Percentiles rank a stretch among this genome's conserved stretches.
Conservation (phyloP, 2,329 filamentous ascomycete species). For the Dothideomycetes sp. region DNA sequence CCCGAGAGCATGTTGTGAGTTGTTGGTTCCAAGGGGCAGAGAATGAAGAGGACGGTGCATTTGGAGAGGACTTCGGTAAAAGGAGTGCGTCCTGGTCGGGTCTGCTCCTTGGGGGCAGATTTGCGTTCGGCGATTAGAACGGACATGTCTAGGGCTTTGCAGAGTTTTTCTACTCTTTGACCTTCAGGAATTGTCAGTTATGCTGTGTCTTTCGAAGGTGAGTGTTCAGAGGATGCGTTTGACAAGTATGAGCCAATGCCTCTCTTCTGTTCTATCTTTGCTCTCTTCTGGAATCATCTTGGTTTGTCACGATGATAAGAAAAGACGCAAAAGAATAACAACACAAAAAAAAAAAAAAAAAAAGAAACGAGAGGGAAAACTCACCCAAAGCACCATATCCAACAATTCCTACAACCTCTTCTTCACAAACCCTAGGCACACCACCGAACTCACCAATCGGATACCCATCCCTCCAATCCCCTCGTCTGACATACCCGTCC, state of each 20-base stretch:
- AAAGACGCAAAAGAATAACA: conserved; percentile 15
- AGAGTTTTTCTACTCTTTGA: conserved; percentile 36
- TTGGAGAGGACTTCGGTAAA: conserved; percentile 30
- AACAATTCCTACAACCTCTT: conserved; percentile 42
- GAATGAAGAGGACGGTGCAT: conserved; percentile 31
- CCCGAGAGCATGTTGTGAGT: conserved; percentile 21
- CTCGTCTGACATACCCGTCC: conserved; percentile 26
- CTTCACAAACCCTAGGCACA: conserved; percentile 37
- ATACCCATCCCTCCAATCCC: conserved; percentile 29
- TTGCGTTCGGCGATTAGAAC: conserved; percentile 42
- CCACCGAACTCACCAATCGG: conserved; percentile 26
- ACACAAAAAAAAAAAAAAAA: background rate
- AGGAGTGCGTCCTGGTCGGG: conserved; percentile 24
- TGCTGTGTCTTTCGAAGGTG: no score
- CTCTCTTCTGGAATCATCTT: no score
- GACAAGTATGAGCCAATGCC: no score
- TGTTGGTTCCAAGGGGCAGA: conserved; percentile 20
- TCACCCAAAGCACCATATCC: conserved; percentile 42
- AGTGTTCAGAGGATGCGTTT: no score
- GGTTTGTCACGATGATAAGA: no score
- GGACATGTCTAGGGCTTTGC: conserved; percentile 38
- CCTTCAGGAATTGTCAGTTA: conserved; percentile 22
- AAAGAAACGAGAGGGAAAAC: conserved; percentile 10
- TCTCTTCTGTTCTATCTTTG: no score
- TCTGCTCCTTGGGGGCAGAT: conserved; percentile 21